Percentiles rank a stretch among this genome's conserved stretches.
phyloP scores from a whole-genome alignment of 1,139 yeast genomes.

The Suhomyces kunorum region DNA sequence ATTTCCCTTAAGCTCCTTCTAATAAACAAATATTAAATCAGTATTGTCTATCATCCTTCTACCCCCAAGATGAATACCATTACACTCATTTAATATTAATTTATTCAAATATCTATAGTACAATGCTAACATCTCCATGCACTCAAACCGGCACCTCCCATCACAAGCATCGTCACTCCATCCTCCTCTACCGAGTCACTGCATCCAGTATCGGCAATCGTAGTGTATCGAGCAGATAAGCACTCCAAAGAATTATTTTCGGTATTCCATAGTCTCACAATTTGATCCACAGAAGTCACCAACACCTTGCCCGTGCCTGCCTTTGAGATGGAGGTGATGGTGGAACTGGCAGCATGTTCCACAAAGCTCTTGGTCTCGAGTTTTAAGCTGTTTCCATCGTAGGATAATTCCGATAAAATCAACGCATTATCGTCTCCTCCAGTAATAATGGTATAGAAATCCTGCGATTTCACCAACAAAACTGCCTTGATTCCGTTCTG shows the following conservation, averaged over 20 bases:
- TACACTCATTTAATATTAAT: too few relatives aligned
- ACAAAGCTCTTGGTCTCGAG: constrained; percentile 34
- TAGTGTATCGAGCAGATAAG: constrained; percentile 57
- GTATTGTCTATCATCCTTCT: too few relatives aligned
- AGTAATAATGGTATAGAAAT: constrained; percentile 47
- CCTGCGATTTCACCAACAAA: constrained; percentile 17
- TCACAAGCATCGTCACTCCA: constrained; percentile 33
- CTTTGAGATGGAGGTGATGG: constrained; percentile 66
- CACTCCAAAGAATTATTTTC: constrained; percentile 33
- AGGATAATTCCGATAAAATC: constrained; percentile 41
- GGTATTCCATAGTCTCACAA: constrained; percentile 63
- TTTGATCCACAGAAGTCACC: constrained; percentile 78
- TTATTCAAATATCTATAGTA: too few relatives aligned
- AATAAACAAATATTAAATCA: too few relatives aligned
- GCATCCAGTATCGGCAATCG: constrained; percentile 90
- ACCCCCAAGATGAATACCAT: too few relatives aligned
- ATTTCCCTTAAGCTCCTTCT: too few relatives aligned
- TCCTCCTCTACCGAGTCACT: constrained; percentile 40
- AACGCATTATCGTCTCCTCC: constrained; percentile 95
- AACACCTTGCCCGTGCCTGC: constrained; percentile 30
- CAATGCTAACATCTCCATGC: constrained; percentile 36
- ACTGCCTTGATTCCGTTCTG: constrained; percentile 80
- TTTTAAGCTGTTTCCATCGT: constrained; percentile 15
- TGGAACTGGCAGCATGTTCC: constrained; percentile 76
- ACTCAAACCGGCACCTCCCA: constrained; percentile 77